Percentiles rank a stretch among this genome's conserved stretches.
Conservation (phyloP, 1,284 basidiomycete species). For the Ganoderma leucocontextum region DNA sequence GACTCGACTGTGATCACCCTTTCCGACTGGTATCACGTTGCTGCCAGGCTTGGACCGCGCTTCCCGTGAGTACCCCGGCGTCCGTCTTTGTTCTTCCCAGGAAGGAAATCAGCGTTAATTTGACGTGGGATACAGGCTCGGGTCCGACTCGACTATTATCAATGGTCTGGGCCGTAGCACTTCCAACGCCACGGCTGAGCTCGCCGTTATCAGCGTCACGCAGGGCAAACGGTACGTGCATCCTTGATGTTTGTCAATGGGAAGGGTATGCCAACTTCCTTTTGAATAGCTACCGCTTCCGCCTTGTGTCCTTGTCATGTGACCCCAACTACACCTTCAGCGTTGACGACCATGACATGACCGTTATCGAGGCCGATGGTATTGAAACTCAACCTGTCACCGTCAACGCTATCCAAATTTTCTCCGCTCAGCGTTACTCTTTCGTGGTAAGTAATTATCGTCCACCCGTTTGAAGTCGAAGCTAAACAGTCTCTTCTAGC, state of each 20-base stretch:
- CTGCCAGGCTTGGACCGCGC: slow-evolving; percentile 30
- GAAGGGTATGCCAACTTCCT: background rate
- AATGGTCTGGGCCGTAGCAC: slow-evolving; percentile 53
- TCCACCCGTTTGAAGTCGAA: background rate
- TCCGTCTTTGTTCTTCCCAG: background rate
- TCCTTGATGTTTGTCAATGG: slow-evolving; percentile 20
- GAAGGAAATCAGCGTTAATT: background rate
- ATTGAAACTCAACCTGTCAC: slow-evolving; percentile 42
- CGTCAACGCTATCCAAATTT: slow-evolving; percentile 45
- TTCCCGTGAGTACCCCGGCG: slow-evolving; percentile 30
- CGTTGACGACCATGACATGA: slow-evolving; percentile 46
- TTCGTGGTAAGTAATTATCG: slow-evolving; percentile 24
- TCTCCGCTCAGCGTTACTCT: slow-evolving; percentile 49
- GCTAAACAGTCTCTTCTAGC: slow-evolving; percentile 12
- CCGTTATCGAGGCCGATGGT: slow-evolving; percentile 46
- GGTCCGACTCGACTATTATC: slow-evolving; percentile 52
- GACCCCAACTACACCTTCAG: slow-evolving; percentile 44
- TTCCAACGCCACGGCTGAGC: slow-evolving; percentile 33
- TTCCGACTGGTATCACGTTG: slow-evolving; percentile 38
- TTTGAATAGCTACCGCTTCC: slow-evolving; percentile 41
- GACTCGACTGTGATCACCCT: slow-evolving; percentile 40
- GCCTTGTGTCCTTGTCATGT: slow-evolving; percentile 59
- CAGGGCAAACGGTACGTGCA: slow-evolving; percentile 44
- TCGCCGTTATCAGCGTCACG: slow-evolving; percentile 45
- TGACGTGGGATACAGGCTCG: slow-evolving; percentile 15